Conservation (phyloP, 2,329 filamentous ascomycete genomes). For the Claviceps spartinae region DNA sequence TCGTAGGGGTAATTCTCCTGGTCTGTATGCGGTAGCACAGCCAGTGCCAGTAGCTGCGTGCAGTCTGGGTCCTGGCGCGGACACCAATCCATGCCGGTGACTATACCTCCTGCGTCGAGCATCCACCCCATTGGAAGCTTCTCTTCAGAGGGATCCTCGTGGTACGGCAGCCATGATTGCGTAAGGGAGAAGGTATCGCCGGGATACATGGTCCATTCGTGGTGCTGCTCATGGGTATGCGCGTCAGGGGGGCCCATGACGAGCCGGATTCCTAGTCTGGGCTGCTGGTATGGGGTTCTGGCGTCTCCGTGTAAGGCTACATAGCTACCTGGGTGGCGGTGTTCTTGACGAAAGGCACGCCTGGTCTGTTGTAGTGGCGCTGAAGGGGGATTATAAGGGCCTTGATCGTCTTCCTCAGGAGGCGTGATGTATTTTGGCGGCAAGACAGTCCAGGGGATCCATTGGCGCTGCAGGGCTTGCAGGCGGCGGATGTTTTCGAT, state of each 20-base stretch:
- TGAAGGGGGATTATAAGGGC: background rate
- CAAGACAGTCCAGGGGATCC: slow-evolving; percentile 26
- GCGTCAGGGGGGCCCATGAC: slow-evolving; percentile 16
- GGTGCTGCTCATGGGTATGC: background rate
- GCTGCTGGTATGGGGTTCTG: slow-evolving; percentile 16
- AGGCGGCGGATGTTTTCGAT: slow-evolving; percentile 20
- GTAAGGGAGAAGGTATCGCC: slow-evolving; percentile 15
- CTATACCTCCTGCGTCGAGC: slow-evolving; percentile 39
- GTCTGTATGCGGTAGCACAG: slow-evolving; percentile 36
- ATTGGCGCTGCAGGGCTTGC: slow-evolving; percentile 27
- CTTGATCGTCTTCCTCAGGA: slow-evolving; percentile 9
- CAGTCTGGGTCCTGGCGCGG: slow-evolving; percentile 22
- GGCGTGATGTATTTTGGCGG: slow-evolving; percentile 20
- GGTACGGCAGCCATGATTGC: slow-evolving; percentile 17
- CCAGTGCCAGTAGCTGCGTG: slow-evolving; percentile 36
- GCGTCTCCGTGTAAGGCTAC: slow-evolving; percentile 12
- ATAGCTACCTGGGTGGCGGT: background rate
- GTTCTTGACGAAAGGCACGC: background rate
- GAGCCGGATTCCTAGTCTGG: slow-evolving; percentile 17
- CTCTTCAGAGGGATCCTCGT: slow-evolving; percentile 11
- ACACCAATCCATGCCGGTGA: slow-evolving; percentile 40
- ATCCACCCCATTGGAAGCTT: slow-evolving; percentile 33
- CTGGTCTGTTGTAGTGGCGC: background rate
- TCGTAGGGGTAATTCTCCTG: slow-evolving; percentile 29
- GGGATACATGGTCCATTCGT: slow-evolving; percentile 16